These are phyloP conservation scores for Aspergillus avenaceus DNA, from an alignment of 495 filamentous ascomycete species.

Conservation along the genomic window DNA sequence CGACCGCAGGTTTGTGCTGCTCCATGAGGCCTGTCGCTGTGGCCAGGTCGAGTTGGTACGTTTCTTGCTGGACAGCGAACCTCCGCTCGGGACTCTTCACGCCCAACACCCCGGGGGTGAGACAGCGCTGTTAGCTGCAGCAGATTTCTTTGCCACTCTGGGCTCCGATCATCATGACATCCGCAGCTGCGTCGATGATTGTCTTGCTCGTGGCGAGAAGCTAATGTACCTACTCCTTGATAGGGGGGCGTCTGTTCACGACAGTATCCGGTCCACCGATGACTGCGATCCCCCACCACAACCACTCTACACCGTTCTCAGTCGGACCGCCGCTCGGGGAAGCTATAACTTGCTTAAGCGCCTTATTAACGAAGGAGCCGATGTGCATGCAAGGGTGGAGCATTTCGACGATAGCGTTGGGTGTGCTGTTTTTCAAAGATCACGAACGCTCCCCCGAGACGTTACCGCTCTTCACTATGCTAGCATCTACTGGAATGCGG, in stretches of 20 bases:
- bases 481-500: conserved; percentile 11
- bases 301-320: conserved; percentile 5
- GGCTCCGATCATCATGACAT: too few relatives aligned
- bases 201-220: neutral
- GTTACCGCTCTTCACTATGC: conserved; percentile 12
- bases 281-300: neutral
- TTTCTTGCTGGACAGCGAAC: too few relatives aligned
- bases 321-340: conserved; percentile 1
- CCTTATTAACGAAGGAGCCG: conserved; percentile 11
- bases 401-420: neutral
- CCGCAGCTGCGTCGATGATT: neutral
- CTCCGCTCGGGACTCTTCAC: too few relatives aligned
- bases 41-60: too few relatives aligned
- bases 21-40: too few relatives aligned
- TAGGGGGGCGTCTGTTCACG: conserved; percentile 8
- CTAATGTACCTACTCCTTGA: conserved; percentile 14
- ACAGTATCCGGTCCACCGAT: neutral
- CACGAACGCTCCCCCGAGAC: neutral
- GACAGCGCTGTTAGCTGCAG: too few relatives aligned
- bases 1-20: too few relatives aligned
- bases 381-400: conserved; percentile 5
- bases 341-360: conserved; percentile 6
- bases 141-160: too few relatives aligned
- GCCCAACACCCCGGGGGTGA: too few relatives aligned
- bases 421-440: too few relatives aligned